Evolutionary conservation across 495 filamentous ascomycete genomes (phyloP).

Genomic region (Bombardia bombarda): DNA sequence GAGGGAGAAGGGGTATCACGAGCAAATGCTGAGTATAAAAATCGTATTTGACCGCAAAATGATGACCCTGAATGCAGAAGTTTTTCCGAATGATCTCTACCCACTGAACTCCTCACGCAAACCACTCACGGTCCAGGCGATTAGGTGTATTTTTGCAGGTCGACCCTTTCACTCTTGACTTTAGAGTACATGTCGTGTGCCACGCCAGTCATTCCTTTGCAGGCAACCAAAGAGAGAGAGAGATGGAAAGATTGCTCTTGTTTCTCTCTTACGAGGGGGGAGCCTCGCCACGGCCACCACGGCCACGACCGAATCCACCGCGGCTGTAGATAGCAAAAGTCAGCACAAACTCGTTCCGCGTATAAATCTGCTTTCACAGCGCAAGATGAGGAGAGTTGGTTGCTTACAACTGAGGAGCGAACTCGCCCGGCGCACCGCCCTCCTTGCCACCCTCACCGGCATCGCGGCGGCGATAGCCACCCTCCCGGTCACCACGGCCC

Average conservation of each 20-base stretch:
- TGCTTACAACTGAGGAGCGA: conserved; percentile 82
- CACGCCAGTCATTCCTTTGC: conserved; percentile 31
- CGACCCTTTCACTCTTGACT: conserved; percentile 28
- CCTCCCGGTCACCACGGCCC: conserved; percentile 76
- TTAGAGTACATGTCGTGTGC: conserved; percentile 45
- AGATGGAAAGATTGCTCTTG: not conserved
- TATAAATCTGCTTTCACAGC: not conserved
- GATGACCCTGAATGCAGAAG: conserved; percentile 30
- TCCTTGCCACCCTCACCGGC: conserved; percentile 89
- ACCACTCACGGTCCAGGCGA: conserved; percentile 25
- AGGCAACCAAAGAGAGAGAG: conserved; percentile 22
- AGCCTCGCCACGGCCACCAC: conserved; percentile 64
- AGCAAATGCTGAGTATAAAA: conserved; percentile 8
- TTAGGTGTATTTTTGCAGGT: conserved; percentile 23
- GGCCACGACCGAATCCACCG: conserved; percentile 85
- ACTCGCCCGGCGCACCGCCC: conserved; percentile 89
- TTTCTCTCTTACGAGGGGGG: conserved; percentile 53
- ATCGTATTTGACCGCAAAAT: conserved; percentile 28
- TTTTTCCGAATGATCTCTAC: conserved; percentile 33
- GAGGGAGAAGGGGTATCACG: conserved; percentile 4
- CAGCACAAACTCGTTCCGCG: conserved; percentile 10
- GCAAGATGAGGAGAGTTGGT: not conserved
- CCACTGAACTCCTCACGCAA: conserved; percentile 32
- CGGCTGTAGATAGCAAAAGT: conserved; percentile 49
- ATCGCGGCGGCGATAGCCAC: conserved; percentile 85